Evolutionary conservation across 2,329 filamentous ascomycete genomes (phyloP), one percentile per base, ranked within the genome.

Genomic region (Aureobasidium uvarum): DNA sequence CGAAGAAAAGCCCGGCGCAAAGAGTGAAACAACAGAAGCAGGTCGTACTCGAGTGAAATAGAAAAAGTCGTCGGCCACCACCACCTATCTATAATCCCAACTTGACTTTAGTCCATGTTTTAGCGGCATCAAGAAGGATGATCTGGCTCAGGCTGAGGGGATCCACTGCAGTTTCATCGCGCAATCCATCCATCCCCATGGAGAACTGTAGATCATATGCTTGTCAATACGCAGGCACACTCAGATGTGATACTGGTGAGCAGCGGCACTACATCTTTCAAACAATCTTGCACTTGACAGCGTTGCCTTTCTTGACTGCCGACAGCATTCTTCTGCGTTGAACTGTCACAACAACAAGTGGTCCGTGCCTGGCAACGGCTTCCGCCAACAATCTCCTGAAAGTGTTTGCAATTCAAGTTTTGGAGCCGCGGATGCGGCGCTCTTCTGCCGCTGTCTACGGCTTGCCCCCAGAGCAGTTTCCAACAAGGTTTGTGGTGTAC

Each of bases 151-250:
- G n/a, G 7, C 18, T 60, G 56, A 59, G 55, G 56, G 55, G 56
- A 62, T 50, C 58, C 45, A 51, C 45, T 62, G 58, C 58, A 62
- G 43, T 50, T 62, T 62, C 58, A 62, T 62, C 58, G 56, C 58
- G 58, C 58, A 62, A 41, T 62, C 13, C 25, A 50, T 23, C 25
- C 38, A 25, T 36, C 58, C 58, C 58, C 58, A 62, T 51, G 58
- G 58, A 60, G 56, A 39, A 51, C 20, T 23, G 58, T n/a, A 62
- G 58, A 62, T 62, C 58, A 31, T 62, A 23, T 36, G 28, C 41
- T 36, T 48, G 56, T 60, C 56, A 38, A 62, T 16, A 25, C 23
- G 45, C 45, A 62, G 16, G 45, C 45, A 28, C 31, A 39, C 31
- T 20, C 58, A 33, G 6, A 36, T n/a, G n/a, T 28, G n/a, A 18